These are phyloP conservation scores for Cladosporium cucumerinum DNA, from an alignment of 2,329 filamentous ascomycete genomes.

Conservation along the genomic window DNA sequence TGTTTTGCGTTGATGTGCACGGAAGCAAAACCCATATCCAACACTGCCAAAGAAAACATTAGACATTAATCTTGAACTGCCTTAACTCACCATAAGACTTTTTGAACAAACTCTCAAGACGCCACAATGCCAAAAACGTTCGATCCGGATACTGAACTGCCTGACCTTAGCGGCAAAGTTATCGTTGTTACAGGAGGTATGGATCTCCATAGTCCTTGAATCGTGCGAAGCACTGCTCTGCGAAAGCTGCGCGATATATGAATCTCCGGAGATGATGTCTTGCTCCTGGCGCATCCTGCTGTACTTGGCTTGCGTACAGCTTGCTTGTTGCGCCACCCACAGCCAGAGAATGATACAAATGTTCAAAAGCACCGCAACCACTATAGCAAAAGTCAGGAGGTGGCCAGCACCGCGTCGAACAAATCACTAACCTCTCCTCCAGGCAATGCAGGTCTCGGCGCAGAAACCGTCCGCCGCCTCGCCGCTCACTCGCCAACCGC, in stretches of 20 bases:
- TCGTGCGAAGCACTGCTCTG: background rate
- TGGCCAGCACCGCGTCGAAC: too few relatives aligned
- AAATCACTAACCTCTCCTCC: background rate
- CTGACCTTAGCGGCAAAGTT: constrained; percentile 41
- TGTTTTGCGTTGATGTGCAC: background rate
- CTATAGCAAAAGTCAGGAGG: too few relatives aligned
- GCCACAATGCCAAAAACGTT: background rate
- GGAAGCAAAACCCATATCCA: background rate
- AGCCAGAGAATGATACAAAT: background rate
- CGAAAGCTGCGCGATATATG: background rate
- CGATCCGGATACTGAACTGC: constrained; percentile 33
- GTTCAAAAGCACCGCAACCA: too few relatives aligned
- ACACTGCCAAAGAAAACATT: too few relatives aligned
- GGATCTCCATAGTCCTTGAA: background rate
- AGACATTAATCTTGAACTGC: background rate
- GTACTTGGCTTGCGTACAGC: too few relatives aligned
- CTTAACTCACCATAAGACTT: background rate
- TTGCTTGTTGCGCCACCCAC: too few relatives aligned
- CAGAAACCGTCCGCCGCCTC: constrained; percentile 44
- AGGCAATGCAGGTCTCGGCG: constrained; percentile 47
- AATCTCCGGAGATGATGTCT: too few relatives aligned
- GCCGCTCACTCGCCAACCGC: constrained; percentile 42
- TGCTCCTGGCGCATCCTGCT: too few relatives aligned
- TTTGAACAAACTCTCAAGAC: background rate
- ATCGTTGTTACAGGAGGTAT: constrained; percentile 43